phyloP scores from a whole-genome alignment of 2,329 filamentous ascomycete species.

The Colletotrichum tropicicola region DNA sequence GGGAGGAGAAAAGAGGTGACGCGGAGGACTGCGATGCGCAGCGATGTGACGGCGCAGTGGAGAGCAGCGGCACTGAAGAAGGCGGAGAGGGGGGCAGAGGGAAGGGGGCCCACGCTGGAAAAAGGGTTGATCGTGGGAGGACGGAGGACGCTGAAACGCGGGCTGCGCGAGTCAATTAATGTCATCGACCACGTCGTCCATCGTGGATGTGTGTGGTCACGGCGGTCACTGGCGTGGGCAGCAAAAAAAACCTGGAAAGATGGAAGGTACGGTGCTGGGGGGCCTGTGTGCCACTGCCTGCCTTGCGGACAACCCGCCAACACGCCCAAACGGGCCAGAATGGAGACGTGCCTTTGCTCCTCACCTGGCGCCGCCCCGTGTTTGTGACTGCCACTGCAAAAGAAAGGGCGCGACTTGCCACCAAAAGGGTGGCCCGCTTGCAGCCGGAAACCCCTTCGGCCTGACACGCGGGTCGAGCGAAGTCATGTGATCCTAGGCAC shows the following conservation, averaged over 20 bases:
- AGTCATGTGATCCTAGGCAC: conserved; percentile 49
- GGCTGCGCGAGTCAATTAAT: conserved; percentile 25
- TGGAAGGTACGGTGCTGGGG: too few species aligned
- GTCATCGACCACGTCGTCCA: background rate
- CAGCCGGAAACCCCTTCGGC: background rate
- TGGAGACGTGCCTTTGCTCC: background rate
- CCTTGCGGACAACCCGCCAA: background rate
- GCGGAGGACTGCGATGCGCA: background rate
- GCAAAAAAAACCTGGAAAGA: conserved; percentile 1
- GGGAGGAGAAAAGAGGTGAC: background rate
- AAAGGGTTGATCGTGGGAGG: conserved; percentile 11
- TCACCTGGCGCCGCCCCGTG: background rate
- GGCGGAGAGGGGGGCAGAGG: background rate
- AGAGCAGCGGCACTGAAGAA: background rate
- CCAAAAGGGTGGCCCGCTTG: conserved; percentile 26
- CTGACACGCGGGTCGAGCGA: conserved; percentile 45
- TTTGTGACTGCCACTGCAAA: background rate
- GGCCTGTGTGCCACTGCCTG: too few species aligned
- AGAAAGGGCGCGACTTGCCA: conserved; percentile 33
- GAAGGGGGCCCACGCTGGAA: background rate
- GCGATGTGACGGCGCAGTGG: background rate
- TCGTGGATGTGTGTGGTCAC: too few species aligned
- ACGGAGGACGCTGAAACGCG: conserved; percentile 7
- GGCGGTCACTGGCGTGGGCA: background rate
- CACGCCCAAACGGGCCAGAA: background rate